Evolutionary conservation across 1,284 basidiomycete species (phyloP).

Genomic region (Trametes polyzona): DNA sequence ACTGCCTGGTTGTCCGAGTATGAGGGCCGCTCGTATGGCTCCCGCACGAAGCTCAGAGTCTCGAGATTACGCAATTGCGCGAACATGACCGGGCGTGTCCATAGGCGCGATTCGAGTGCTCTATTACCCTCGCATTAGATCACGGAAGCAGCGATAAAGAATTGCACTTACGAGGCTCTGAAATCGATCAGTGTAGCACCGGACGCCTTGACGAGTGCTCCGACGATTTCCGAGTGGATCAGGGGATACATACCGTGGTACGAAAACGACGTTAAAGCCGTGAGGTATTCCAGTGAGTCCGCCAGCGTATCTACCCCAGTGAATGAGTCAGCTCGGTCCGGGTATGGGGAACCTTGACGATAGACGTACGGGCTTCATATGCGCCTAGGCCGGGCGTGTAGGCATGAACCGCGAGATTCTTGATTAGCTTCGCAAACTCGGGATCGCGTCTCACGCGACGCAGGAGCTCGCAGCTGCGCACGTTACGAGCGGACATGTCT

Average conservation of each 20-base stretch:
- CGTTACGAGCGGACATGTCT: background rate
- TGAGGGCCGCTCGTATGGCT: background rate
- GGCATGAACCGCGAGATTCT: slow-evolving; percentile 12
- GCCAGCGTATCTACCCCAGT: slow-evolving; percentile 8
- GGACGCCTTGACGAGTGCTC: slow-evolving; percentile 3
- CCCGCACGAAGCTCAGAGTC: background rate
- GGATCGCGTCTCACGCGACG: slow-evolving; percentile 12
- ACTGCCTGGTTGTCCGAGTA: background rate
- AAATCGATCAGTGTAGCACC: slow-evolving; percentile 10
- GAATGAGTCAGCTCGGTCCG: background rate
- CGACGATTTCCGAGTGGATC: slow-evolving; percentile 1
- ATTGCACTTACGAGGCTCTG: slow-evolving; percentile 12
- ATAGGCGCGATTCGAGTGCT: background rate
- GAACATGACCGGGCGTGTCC: background rate
- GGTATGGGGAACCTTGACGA: background rate
- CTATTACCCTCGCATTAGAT: background rate
- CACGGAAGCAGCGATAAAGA: background rate
- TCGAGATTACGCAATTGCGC: background rate
- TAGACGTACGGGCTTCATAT: slow-evolving; percentile 15
- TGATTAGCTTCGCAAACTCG: slow-evolving; percentile 15
- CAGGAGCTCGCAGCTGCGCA: slow-evolving; percentile 13
- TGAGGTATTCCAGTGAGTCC: slow-evolving; percentile 6
- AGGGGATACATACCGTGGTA: slow-evolving; percentile 14
- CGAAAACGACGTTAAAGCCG: slow-evolving; percentile 9
- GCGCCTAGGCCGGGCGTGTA: background rate